phyloP scores from a whole-genome alignment of 768 basidiomycete genomes.

The Pholiota molesta region DNA sequence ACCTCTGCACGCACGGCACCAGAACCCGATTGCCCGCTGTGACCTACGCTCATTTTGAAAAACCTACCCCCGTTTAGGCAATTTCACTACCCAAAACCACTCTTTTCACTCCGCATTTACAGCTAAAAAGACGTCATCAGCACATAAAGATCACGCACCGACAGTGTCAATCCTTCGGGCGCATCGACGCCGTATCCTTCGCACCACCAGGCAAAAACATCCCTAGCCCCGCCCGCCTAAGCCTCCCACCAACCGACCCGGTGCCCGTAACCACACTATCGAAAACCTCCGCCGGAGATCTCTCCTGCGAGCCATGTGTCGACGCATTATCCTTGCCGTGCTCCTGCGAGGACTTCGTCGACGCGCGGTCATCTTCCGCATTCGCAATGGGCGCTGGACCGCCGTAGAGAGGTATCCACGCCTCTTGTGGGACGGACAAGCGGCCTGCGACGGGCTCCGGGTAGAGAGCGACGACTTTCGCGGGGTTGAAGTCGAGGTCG shows the following conservation, averaged over 20 bases:
- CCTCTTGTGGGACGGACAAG: constrained; percentile 64
- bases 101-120: too few relatives aligned
- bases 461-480: constrained; percentile 90
- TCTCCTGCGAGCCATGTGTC: constrained; percentile 1
- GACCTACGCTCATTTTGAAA: too few relatives aligned
- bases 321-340: too few relatives aligned
- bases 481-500: constrained; percentile 88
- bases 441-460: constrained; percentile 81
- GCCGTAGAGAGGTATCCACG: constrained; percentile 85
- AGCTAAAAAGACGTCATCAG: too few relatives aligned
- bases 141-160: too few relatives aligned
- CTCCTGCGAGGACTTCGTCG: constrained; percentile 14
- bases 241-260: constrained; percentile 49
- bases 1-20: too few relatives aligned
- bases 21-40: too few relatives aligned
- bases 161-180: too few relatives aligned
- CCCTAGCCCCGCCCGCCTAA: constrained; percentile 58
- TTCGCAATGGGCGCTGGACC: constrained; percentile 49
- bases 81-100: too few relatives aligned
- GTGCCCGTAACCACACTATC: constrained; percentile 36
- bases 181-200: constrained; percentile 64
- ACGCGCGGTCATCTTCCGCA: constrained; percentile 26
- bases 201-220: constrained; percentile 42
- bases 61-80: too few relatives aligned
- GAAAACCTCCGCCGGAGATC: constrained; percentile 29